phyloP scores from a whole-genome alignment of 2,329 filamentous ascomycete genomes.

The Cladosporium austrohemisphaericum region DNA sequence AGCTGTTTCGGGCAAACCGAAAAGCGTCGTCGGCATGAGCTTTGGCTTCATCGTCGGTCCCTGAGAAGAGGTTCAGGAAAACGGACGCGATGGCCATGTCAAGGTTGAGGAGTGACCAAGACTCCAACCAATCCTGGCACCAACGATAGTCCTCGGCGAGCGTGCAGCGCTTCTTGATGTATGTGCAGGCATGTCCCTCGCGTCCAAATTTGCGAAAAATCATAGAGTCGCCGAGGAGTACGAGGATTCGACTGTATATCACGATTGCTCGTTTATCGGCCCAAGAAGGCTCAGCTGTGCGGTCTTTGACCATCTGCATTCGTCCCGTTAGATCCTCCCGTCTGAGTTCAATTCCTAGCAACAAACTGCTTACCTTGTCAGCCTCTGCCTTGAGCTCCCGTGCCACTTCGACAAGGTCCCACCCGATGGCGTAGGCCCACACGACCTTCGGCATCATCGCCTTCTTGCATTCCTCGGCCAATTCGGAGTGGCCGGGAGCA shows the following conservation, averaged over 20 bases:
- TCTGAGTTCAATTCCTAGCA: too few species aligned
- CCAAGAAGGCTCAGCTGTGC: not conserved
- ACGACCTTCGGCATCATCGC: conserved; percentile 3
- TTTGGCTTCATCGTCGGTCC: not conserved
- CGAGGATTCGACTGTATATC: not conserved
- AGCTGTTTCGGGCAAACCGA: not conserved
- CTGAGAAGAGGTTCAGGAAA: not conserved
- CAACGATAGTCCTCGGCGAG: not conserved
- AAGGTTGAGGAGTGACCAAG: not conserved
- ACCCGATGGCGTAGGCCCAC: not conserved
- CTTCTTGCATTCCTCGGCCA: not conserved
- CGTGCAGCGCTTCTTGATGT: not conserved
- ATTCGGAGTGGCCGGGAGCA: not conserved
- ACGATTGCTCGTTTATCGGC: not conserved
- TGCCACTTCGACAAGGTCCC: not conserved
- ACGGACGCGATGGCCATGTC: not conserved
- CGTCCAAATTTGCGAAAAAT: not conserved
- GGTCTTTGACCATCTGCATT: not conserved
- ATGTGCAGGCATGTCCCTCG: not conserved
- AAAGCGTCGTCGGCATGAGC: not conserved
- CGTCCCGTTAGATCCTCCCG: not conserved
- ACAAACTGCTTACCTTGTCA: not conserved
- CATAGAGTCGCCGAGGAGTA: not conserved
- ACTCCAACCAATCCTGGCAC: not conserved
- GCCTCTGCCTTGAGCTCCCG: not conserved